Conservation (phyloP, 1,284 basidiomycete species). For the Omphalotus olearius region DNA sequence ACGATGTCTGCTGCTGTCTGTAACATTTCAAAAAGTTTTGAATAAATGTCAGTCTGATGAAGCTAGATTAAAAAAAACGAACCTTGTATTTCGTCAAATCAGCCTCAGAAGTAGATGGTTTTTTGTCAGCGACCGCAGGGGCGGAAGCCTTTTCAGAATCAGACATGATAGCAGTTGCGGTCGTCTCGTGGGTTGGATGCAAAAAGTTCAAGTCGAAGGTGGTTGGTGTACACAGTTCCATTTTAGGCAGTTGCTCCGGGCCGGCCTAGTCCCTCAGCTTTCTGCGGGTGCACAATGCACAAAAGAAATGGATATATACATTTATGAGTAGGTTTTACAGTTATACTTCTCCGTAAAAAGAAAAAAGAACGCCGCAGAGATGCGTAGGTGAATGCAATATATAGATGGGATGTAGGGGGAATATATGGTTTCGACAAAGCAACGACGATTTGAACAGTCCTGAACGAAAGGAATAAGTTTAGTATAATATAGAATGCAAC, state of each 20-base stretch:
- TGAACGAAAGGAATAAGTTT: not conserved
- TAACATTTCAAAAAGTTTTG: constrained; percentile 11
- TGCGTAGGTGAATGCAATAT: not conserved
- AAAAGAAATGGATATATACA: not conserved
- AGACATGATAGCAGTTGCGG: constrained; percentile 37
- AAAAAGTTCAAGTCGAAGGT: too few species aligned
- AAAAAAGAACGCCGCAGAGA: not conserved
- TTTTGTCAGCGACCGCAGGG: constrained; percentile 36
- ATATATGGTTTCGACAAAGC: not conserved
- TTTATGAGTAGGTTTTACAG: constrained; percentile 2
- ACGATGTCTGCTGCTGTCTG: constrained; percentile 90
- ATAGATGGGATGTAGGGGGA: not conserved
- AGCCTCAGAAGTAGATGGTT: constrained; percentile 51
- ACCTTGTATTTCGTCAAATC: constrained; percentile 86
- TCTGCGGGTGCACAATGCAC: too few species aligned
- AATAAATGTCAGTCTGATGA: constrained; percentile 5
- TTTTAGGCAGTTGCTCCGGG: too few species aligned
- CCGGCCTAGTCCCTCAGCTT: too few species aligned
- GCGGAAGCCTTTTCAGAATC: constrained; percentile 41
- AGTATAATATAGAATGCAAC: not conserved
- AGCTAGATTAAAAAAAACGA: constrained; percentile 15
- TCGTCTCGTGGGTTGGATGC: too few species aligned
- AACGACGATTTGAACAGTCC: not conserved
- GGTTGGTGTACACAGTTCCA: too few species aligned
- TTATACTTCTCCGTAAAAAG: constrained; percentile 9